These are phyloP conservation scores for Brassica carinata DNA, from an alignment of 345 rosid genomes.

Conservation along the genomic window DNA sequence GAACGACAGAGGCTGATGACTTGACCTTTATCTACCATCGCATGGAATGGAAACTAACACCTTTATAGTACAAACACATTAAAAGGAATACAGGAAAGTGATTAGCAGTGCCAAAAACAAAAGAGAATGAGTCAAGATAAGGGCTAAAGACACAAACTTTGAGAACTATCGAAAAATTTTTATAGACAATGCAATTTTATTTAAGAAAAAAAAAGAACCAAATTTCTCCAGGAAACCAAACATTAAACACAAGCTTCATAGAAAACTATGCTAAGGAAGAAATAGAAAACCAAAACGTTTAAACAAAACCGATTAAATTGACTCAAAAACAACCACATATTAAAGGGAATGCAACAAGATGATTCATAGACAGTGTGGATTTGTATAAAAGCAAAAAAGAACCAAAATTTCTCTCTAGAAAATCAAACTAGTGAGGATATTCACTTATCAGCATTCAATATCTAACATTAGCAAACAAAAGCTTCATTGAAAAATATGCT, in stretches of 20 bases:
- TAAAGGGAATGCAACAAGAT: too few relatives aligned
- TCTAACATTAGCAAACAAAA: too few relatives aligned
- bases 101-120: not conserved
- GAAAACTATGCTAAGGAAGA: not conserved
- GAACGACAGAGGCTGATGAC: conserved; percentile 50
- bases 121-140: not conserved
- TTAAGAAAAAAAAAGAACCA: not conserved
- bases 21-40: not conserved
- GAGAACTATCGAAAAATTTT: not conserved
- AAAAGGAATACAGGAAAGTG: not conserved
- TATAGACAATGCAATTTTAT: not conserved
- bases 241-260: not conserved
- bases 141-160: not conserved
- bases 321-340: not conserved
- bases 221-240: not conserved
- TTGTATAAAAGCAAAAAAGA: too few relatives aligned
- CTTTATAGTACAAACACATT: not conserved
- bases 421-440: too few relatives aligned
- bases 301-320: not conserved
- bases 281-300: not conserved
- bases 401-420: too few relatives aligned
- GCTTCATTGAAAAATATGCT: too few relatives aligned
- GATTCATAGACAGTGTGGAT: too few relatives aligned
- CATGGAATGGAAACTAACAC: not conserved
- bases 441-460: too few relatives aligned